phyloP scores from a whole-genome alignment of 192 early-diverging fungal species.

The Podila epicladia region DNA sequence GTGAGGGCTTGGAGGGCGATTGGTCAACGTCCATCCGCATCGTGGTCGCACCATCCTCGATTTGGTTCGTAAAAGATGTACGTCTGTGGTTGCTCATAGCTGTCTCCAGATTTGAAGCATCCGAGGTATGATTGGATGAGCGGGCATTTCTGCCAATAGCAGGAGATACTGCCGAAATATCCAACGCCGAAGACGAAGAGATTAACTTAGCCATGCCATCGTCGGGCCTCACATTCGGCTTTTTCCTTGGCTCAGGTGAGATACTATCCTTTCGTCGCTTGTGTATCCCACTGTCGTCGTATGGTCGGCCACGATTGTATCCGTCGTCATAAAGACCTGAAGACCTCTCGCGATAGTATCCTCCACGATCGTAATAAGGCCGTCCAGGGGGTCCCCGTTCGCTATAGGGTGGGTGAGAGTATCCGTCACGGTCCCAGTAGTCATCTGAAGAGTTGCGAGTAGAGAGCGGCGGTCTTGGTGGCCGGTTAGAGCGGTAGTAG shows the following conservation, averaged over 20 bases:
- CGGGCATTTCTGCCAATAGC: background rate
- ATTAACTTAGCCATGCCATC: background rate
- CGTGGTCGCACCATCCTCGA: background rate
- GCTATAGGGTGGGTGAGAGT: background rate
- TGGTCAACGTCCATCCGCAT: background rate
- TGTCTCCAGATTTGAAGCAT: too few species aligned
- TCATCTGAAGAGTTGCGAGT: background rate
- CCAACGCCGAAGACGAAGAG: background rate
- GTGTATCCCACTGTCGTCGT: conserved; percentile 2
- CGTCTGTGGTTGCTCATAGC: too few species aligned
- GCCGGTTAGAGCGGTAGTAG: background rate
- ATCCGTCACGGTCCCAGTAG: background rate
- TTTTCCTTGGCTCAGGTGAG: conserved; percentile 22
- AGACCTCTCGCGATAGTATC: background rate
- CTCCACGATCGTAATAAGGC: background rate
- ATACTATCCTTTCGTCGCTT: conserved; percentile 10
- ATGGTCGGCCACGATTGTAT: background rate
- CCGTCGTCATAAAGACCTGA: background rate
- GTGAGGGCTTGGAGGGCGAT: background rate
- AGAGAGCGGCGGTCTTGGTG: background rate
- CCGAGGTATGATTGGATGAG: too few species aligned
- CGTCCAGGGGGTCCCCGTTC: background rate
- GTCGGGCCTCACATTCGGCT: background rate
- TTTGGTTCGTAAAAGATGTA: background rate
- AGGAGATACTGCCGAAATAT: background rate